Evolutionary conservation across 2,329 filamentous ascomycete genomes (phyloP).

Genomic region (Leptographium wingfieldii): DNA sequence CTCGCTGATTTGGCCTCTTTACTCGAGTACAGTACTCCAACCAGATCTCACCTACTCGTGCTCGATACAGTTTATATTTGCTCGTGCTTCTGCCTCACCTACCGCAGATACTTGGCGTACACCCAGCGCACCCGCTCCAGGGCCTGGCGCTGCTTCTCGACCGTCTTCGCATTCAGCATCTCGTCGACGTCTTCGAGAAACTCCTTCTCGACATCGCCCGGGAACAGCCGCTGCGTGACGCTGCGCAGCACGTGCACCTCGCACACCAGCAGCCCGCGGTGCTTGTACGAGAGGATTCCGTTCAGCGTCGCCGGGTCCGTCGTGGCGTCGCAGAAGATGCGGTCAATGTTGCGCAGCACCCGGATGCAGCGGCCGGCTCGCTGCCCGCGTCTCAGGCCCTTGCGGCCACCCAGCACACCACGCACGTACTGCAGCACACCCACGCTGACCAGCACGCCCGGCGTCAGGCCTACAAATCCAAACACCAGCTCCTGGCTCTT

Average conservation of each 20-base stretch:
- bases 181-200: slow-evolving; percentile 84
- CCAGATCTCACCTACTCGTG: not conserved
- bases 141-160: slow-evolving; percentile 65
- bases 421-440: slow-evolving; percentile 61
- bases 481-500: slow-evolving; percentile 97
- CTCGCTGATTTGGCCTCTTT: not conserved
- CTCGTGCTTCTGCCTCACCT: not conserved
- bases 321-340: slow-evolving; percentile 55
- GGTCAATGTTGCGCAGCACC: slow-evolving; percentile 77
- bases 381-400: slow-evolving; percentile 50
- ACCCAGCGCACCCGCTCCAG: slow-evolving; percentile 81
- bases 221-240: slow-evolving; percentile 51
- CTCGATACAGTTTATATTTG: not conserved
- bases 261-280: slow-evolving; percentile 80
- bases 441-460: slow-evolving; percentile 77
- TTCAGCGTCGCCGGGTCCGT: slow-evolving; percentile 45
- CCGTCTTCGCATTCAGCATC: slow-evolving; percentile 68
- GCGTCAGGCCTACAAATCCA: slow-evolving; percentile 90
- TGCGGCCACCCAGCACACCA: slow-evolving; percentile 55
- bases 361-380: slow-evolving; percentile 60
- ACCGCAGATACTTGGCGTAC: slow-evolving; percentile 61
- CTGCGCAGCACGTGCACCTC: slow-evolving; percentile 75
- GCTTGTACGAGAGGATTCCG: slow-evolving; percentile 74
- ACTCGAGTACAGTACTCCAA: not conserved
- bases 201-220: slow-evolving; percentile 63